Conservation (phyloP, 345 rosid genomes). For the Arabis alpina region DNA sequence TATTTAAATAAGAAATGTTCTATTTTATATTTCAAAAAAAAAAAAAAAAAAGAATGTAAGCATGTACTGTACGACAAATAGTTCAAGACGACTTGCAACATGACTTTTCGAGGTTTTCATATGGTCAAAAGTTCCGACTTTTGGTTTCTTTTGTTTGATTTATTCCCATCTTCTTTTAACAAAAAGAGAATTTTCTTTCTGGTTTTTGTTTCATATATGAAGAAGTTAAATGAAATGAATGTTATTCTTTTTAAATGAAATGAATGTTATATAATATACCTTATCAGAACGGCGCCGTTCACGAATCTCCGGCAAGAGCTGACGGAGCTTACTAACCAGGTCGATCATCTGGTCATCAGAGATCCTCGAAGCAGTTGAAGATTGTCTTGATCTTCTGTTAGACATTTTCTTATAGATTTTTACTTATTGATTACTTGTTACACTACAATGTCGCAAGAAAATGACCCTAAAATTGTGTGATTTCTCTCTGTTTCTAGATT, state of each 20-base stretch:
- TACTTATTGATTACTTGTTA: constrained; percentile 17
- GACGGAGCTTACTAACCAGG: constrained; percentile 78
- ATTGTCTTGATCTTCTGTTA: constrained; percentile 74
- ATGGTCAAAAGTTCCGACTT: constrained; percentile 41
- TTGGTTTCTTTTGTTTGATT: constrained; percentile 7
- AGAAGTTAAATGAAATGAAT: constrained; percentile 1
- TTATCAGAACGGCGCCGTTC: constrained; percentile 67
- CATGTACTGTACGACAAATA: no score
- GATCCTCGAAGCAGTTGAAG: constrained; percentile 56
- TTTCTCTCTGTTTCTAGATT: constrained; percentile 6
- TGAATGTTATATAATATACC: constrained; percentile 45
- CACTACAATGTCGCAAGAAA: constrained; percentile 33
- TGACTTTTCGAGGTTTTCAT: background rate
- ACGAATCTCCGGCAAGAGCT: constrained; percentile 78
- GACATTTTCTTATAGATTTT: constrained; percentile 53
- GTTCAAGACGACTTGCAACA: background rate
- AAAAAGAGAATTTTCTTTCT: background rate
- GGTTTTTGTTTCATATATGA: background rate
- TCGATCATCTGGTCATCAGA: constrained; percentile 81
- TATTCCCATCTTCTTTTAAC: background rate
- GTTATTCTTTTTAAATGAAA: background rate
- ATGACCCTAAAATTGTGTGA: background rate
- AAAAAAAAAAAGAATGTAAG: no score
- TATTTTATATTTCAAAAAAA: no score
- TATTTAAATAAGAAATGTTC: no score